Evolutionary conservation across 2,329 filamentous ascomycete species (phyloP), one percentile per base, ranked within the genome.

Genomic region (Fusarium bactridioides): DNA sequence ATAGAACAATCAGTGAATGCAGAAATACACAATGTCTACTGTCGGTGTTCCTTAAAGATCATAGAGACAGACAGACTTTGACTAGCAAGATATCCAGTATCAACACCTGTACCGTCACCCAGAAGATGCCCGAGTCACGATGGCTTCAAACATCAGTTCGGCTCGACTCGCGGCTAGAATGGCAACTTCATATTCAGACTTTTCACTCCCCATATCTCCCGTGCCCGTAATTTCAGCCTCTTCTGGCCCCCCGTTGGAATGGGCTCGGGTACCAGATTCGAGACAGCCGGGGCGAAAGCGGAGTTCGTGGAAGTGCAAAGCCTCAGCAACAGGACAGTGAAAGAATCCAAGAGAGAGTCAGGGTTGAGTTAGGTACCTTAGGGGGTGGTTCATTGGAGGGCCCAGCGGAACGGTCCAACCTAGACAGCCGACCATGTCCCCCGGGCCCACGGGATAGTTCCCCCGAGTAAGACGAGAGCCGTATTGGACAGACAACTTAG

Each of bases 351-450:
- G 37, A 31, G 67, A 67, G 45, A 25, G 41, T 23, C 51, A 57
- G 31, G 57, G 55, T n/a, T 33, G 21, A 29, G 25, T 35, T 16
- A 47, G 44, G 21, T 21, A 16, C 53, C 38, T 62, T 27, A 70
- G 50, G 70, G 70, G 58, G 70, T 67, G 57, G 25, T 35, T 41
- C 25, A 56, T 72, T 53, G 55, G 74, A 70, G 66, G 62, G 67
- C 75, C 75, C 75, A 69, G 74, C 72, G 63, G 64, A 77, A 74
- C 65, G 75, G 75, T 77, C 74, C 75, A 76, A 67, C 70, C 75
- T 73, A 65, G 75, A 77, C 69, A 73, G 61, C 64, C 65, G 67
- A 64, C 62, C 74, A 67, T 75, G 63, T 69, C 29, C 54, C 47
- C 53, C 71, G 64, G 71, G 61, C 54, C 61, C 62, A 70, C 33